Evolutionary conservation across 345 rosid genomes (phyloP), one percentile per base, ranked within the genome.

Genomic region (Murraya koenigii): DNA sequence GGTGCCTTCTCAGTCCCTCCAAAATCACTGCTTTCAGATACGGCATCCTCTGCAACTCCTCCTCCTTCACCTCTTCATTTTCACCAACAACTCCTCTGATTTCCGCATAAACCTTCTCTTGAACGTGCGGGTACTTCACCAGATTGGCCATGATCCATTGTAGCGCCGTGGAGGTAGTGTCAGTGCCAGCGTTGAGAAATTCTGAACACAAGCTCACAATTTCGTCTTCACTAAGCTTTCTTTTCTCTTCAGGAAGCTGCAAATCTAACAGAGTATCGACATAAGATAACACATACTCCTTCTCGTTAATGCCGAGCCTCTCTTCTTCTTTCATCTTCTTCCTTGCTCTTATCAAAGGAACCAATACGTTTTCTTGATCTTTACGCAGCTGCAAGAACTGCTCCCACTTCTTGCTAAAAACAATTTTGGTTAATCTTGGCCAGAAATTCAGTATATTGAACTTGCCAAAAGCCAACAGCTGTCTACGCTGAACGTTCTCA

Each of bases 191-290:
- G 13, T n/a, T 60, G 1, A 80, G 67, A 66, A 68, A 68, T 30
- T 41, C 72, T 5, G 55, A 9, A 26, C 55, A 68, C 35, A 68
- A 23, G 20, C 33, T 68, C 54, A 68, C 8, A 1, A 68, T 23
- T 41, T 68, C 72, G 5, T 13, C 26, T 68, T 68, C 72, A 2
- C 44, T 30, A 14, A 68, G 72, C 33, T 68, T 68, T 41, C 72
- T 41, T 7, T 68, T 68, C 74, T 79, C 63, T 44, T 63, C 66
- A 2, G 85, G 83, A 65, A 86, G 81, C 36, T 86, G 70, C 5
- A 86, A 47, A 56, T 81, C 83, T 1, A 83, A 65, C 32, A 86
- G 68, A 14, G 88, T 83, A 58, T 86, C 88, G 0, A 79, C 86
- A 59, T 85, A 85, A 6, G 81, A 38, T 62, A 69, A 66, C 20